Percentiles rank a stretch among this genome's conserved stretches.
These are phyloP conservation scores for Saraca asoca DNA, from an alignment of 331 rosid genomes.

Conservation along the genomic window DNA sequence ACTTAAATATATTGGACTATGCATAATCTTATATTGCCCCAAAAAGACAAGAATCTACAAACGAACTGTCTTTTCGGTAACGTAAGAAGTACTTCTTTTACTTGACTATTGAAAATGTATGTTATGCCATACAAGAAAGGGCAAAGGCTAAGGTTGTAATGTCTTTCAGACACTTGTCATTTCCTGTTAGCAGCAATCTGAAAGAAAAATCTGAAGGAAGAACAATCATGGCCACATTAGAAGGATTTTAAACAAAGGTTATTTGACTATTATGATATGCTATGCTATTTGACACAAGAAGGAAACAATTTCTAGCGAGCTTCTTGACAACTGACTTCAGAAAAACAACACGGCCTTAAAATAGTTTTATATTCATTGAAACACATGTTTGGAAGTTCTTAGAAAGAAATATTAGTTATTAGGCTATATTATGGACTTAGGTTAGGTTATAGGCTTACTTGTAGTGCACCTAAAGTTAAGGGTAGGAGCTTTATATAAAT, in stretches of 20 bases:
- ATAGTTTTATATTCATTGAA: background rate
- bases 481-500: too few species aligned
- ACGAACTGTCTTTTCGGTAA: background rate
- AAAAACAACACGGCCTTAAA: conserved; percentile 9
- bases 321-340: background rate
- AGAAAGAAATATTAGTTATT: too few species aligned
- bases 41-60: background rate
- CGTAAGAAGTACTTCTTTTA: background rate
- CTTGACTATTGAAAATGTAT: conserved; percentile 6
- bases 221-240: background rate
- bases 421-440: too few species aligned
- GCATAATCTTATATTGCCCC: background rate
- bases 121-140: too few species aligned
- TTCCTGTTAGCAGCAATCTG: background rate
- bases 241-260: conserved; percentile 2
- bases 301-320: background rate
- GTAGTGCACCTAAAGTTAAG: too few species aligned
- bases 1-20: background rate
- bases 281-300: background rate
- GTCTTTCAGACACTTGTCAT: conserved; percentile 2
- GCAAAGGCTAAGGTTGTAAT: background rate
- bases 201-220: background rate
- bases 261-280: background rate
- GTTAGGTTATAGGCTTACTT: too few species aligned
- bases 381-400: background rate